Conservation (phyloP, 768 basidiomycete genomes). For the Tricholoma sp. region DNA sequence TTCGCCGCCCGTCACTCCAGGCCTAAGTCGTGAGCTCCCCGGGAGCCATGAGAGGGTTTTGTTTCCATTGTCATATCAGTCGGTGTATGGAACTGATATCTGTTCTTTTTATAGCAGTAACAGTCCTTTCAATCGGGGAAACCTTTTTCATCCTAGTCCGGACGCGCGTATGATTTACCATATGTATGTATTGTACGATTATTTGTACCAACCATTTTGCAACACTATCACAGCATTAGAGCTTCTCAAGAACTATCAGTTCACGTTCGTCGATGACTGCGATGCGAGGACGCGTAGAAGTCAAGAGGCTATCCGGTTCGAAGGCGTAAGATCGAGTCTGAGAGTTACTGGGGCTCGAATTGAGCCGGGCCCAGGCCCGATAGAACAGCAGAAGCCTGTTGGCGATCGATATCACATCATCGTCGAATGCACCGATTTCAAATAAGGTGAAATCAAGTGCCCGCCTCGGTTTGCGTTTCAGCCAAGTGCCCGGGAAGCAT, state of each 20-base stretch:
- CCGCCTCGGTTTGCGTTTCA: too few relatives aligned
- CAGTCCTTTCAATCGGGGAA: not conserved
- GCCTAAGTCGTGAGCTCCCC: not conserved
- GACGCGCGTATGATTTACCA: not conserved
- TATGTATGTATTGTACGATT: not conserved
- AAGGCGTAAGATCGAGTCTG: not conserved
- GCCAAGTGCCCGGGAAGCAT: not conserved
- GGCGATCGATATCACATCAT: not conserved
- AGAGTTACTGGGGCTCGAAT: too few relatives aligned
- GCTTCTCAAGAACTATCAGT: not conserved
- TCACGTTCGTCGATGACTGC: not conserved
- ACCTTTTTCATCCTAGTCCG: not conserved
- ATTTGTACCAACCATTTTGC: not conserved
- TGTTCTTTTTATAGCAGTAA: not conserved
- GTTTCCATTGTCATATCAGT: not conserved
- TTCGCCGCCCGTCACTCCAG: not conserved
- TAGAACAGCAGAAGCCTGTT: not conserved
- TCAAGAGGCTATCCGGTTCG: not conserved
- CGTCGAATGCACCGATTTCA: not conserved
- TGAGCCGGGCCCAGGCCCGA: too few relatives aligned
- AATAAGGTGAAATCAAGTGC: not conserved
- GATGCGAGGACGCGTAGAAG: not conserved
- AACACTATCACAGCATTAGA: not conserved
- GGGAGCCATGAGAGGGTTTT: slow-evolving; percentile 1
- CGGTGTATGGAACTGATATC: not conserved